Conservation (phyloP, 2,329 filamentous ascomycete species). For the Dactylonectria estremocensis region DNA sequence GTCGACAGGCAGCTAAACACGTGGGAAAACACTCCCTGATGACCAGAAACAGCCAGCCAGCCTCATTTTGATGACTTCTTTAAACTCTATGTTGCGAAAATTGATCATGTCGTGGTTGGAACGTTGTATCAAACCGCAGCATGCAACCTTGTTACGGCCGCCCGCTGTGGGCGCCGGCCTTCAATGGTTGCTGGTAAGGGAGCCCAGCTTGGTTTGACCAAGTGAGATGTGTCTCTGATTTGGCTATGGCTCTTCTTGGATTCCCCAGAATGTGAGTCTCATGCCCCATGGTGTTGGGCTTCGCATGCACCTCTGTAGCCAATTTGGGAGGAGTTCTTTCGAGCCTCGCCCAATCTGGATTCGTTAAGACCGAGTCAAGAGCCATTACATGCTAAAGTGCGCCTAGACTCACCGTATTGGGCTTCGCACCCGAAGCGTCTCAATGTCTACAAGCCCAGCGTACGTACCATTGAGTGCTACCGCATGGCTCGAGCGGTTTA, state of each 20-base stretch:
- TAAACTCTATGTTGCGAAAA: background rate
- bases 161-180: background rate
- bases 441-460: slow-evolving; percentile 11
- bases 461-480: slow-evolving; percentile 20
- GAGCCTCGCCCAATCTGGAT: background rate
- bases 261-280: background rate
- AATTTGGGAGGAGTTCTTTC: background rate
- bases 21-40: background rate
- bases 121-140: background rate
- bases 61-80: slow-evolving; percentile 3
- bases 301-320: background rate
- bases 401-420: slow-evolving; percentile 27
- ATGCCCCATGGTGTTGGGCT: background rate
- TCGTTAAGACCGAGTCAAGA: slow-evolving; percentile 22
- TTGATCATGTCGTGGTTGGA: background rate
- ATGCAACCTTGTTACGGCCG: background rate
- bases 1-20: background rate
- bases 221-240: background rate
- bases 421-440: slow-evolving; percentile 3
- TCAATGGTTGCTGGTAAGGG: slow-evolving; percentile 2
- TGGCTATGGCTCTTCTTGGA: background rate
- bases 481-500: slow-evolving; percentile 24
- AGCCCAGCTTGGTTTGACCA: slow-evolving; percentile 11
- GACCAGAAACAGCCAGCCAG: background rate
- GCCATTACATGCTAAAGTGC: slow-evolving; percentile 14